Evolutionary conservation across 1,139 yeast genomes (phyloP), one percentile per base, ranked within the genome.

Genomic region (Diutina rugosa): DNA sequence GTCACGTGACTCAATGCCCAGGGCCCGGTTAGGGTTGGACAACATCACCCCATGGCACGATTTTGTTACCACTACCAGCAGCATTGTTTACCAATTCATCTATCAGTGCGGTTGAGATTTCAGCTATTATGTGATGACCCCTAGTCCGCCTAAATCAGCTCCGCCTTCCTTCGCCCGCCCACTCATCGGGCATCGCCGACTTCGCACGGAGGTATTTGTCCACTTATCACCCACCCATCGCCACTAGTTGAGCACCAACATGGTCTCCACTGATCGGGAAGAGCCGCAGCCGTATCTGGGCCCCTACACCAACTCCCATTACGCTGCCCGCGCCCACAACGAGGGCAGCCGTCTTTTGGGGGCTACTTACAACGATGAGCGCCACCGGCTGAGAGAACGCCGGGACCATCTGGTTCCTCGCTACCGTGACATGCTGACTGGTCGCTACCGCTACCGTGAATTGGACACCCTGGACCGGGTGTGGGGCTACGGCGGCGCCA

Each of bases 401-500:
- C 41, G 32, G 12, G 44, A 28, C 35, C 38, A 16, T 6, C 44
- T 49, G 53, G 32, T 29, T 1, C 44, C 21, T 29, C 44, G 44
- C 7, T 32, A 29, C 35, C 44, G 53, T 6, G 53, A 49, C 14
- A 49, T 49, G 53, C 53, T 49, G 53, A 49, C 53, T 4, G 53
- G 53, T 4, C 32, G 53, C 2, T 49, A 49, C 12, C 53, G 53
- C 12, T 49, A 49, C 35, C 53, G 53, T 8, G 53, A 49, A n/a
- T 35, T 35, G 41, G 41, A 35, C n/a, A 35, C 41, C 2, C 41
- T 35, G 41, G 41, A 35, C 14, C 41, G 41, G 12, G 16, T 10
- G 6, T 5, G 6, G 41, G 41, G 41, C n/a, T 28, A 28, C 30
- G 38, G 30, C n/a, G 18, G 21, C 35, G 29, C 51, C 21, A 21